Percentiles rank a stretch among this genome's conserved stretches.
Conservation (phyloP, 352 stramenopile genomes). For the Globisporangium polare region DNA sequence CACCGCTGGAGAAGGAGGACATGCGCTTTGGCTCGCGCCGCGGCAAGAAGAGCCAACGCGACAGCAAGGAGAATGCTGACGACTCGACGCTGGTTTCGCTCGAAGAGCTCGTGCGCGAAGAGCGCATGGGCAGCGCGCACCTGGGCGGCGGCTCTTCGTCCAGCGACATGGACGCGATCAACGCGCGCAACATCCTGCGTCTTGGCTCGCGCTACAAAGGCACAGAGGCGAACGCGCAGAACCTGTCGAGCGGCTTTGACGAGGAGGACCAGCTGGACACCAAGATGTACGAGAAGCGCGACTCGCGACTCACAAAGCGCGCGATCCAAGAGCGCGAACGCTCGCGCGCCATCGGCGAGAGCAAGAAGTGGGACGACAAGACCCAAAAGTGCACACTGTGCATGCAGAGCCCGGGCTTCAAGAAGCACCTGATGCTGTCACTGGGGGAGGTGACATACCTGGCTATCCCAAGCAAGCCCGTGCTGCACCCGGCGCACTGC, state of each 20-base stretch:
- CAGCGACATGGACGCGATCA: conserved; percentile 63
- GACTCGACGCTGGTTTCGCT: conserved; percentile 32
- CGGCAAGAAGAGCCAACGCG: conserved; percentile 53
- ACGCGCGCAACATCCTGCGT: conserved; percentile 71
- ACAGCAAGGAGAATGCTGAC: conserved; percentile 15
- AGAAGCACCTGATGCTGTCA: conserved; percentile 77
- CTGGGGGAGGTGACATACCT: conserved; percentile 78
- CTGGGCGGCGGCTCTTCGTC: conserved; percentile 18
- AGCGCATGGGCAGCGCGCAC: conserved; percentile 52
- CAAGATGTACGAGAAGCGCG: conserved; percentile 47
- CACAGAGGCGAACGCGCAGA: conserved; percentile 54
- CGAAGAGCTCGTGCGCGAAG: conserved; percentile 75
- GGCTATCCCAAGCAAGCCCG: conserved; percentile 49
- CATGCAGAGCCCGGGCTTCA: conserved; percentile 67
- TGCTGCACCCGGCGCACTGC: conserved; percentile 60
- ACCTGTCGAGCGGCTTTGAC: conserved; percentile 74
- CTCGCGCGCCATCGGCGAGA: conserved; percentile 43
- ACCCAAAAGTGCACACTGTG: conserved; percentile 68
- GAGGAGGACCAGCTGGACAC: conserved; percentile 78
- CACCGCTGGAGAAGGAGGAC: conserved; percentile 68
- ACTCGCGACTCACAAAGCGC: conserved; percentile 52
- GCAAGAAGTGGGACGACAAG: conserved; percentile 62
- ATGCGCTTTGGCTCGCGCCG: conserved; percentile 51
- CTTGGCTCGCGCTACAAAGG: conserved; percentile 71
- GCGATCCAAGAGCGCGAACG: conserved; percentile 52